Evolutionary conservation across 345 rosid species (phyloP), one percentile per base, ranked within the genome.

Genomic region (Brassica cretica): DNA sequence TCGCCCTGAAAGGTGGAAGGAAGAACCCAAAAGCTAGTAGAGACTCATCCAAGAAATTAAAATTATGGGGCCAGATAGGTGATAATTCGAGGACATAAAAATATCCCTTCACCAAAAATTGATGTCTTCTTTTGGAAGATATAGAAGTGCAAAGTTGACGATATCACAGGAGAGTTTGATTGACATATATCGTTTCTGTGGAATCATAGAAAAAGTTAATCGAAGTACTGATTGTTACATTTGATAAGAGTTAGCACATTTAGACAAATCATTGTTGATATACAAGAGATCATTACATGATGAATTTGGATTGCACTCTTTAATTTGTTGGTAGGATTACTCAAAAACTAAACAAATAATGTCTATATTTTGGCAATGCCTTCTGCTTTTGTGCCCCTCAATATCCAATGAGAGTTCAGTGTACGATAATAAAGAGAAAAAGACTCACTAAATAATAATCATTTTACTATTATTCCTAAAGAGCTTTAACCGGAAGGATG

Each of bases 81-180:
- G 46, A 59, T 8, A 59, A 18, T 6, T 41, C 62, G 44, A 76
- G 53, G 24, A 58, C 24, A 56, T 21, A 18, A 65, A 64, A 8
- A 7, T 65, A 72, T 78, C 81, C 30, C 39, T 72, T 72, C 81
- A 66, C 81, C 37, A 72, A 66, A 46, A 44, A 44, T 19, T 78
- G 68, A 58, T 66, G 56, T 58, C 53, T 29, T 72, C 55, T 32
- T 29, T 66, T 32, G 41, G 5, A 66, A 66, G 63, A 66, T 71
- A 59, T 61, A 49, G 4, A 33, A 29, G 27, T 61, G 68, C 44
- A 15, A 33, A 46, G 77, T 78, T 78, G 82, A 78, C 77, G 70
- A 78, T 72, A 37, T 78, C 21, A 72, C 81, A 72, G 69, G 77
- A 70, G 70, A 67, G 51, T 53, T 66, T 72, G 64, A 67, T 72